Evolutionary conservation across 2,329 filamentous ascomycete species (phyloP).

Genomic region (Alternaria ethzedia): DNA sequence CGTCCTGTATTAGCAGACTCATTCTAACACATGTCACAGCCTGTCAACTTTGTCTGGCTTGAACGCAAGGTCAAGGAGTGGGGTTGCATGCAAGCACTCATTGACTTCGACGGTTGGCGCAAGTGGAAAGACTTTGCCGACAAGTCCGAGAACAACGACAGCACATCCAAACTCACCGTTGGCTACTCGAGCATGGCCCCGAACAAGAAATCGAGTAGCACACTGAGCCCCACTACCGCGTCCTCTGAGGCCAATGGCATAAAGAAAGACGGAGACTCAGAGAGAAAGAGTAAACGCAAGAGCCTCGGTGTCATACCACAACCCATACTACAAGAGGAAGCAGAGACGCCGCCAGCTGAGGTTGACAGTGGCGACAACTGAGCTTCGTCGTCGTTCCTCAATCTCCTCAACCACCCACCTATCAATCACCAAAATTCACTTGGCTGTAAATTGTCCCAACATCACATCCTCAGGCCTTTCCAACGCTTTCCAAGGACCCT

Average conservation of each 20-base stretch:
- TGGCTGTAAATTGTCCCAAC: constrained; percentile 28
- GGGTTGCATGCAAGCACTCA: constrained; percentile 99
- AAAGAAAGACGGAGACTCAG: constrained; percentile 32
- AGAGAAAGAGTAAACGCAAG: constrained; percentile 44
- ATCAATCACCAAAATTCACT: constrained; percentile 14
- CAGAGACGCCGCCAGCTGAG: constrained; percentile 30
- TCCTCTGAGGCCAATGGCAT: constrained; percentile 32
- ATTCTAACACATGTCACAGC: constrained; percentile 60
- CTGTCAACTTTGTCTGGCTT: constrained; percentile 96
- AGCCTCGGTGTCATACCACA: constrained; percentile 38
- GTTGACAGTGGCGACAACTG: constrained; percentile 17
- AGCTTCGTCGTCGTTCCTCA: neutral
- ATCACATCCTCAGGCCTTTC: neutral
- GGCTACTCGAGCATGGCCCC: constrained; percentile 42
- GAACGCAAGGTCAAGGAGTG: constrained; percentile 98
- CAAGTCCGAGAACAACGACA: constrained; percentile 43
- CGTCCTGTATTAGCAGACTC: neutral
- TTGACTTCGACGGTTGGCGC: constrained; percentile 97
- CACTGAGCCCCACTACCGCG: constrained; percentile 22
- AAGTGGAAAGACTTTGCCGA: constrained; percentile 86
- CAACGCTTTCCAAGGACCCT: constrained; percentile 10
- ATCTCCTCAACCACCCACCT: neutral
- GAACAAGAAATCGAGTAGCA: constrained; percentile 23
- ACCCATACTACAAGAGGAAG: constrained; percentile 34
- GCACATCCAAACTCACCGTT: constrained; percentile 42